Base-by-base conservation (phyloP, 768 basidiomycete genomes). In the Crepidotus variabilis region DNA sequence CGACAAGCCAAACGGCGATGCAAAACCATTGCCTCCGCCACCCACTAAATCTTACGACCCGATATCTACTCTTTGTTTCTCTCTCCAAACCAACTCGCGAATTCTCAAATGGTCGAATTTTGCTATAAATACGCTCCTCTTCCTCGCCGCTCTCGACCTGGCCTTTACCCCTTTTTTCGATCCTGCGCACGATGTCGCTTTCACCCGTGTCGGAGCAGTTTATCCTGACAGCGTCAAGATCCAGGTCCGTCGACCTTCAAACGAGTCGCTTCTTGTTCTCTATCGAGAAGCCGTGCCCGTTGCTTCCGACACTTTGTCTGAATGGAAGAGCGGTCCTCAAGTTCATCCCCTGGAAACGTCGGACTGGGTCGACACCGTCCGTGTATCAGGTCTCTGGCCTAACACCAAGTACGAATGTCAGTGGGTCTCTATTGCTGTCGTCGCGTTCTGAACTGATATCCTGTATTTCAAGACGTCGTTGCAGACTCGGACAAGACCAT, bases 181-280 rank as follows among this genome's bases (percentile, higher is more conserved):
- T 64, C 63, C 79, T 47, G 82, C 84, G 14, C 36, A 69, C 8
- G 76, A 80, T 63, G 79, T 89, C 57, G 69, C 74, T 11, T 92
- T 87, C 67, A 82, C 83, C 2, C 80, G 90, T 50, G 72, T 90
- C 54, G 90, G 90, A 14, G 87, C 87, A 2, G 78, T 91, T 55
- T 81, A 84, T 60, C 81, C 84, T 2, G 80, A 84, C 61, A 72
- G 74, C 46, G 85, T 73, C 57, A 90, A 88, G 67, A 74, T 91
- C 45, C 70, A 78, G 34, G 78, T 85, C 22, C 83, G 90, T 36
- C 79, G 83, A 64, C 87, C 88, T 1, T 62, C 67, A 8, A 50
- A 56, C 54, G 71, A 76, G 47, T 62, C 49, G 16, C 67, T 77
- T 23, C 61, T 77, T n/a, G 61, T 84, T 18, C 57, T 73, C 35